A percentile compares a stretch with the other conserved stretches of the same genome.
Conservation (phyloP, 2,329 filamentous ascomycete species). For the Microthyrium microscopicum region DNA sequence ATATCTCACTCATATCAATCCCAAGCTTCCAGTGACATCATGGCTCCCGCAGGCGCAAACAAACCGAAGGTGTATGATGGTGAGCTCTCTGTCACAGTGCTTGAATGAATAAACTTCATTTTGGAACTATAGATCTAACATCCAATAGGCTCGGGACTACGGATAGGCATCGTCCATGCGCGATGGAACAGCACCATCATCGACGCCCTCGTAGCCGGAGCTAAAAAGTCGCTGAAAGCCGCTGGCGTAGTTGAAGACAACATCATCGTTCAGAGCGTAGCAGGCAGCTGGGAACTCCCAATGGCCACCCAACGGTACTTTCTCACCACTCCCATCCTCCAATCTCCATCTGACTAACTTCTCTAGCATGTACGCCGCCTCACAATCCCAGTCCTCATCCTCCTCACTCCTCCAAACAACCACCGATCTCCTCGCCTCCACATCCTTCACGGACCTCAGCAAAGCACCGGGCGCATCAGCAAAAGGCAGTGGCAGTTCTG, state of each 20-base stretch:
- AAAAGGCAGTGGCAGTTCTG: conserved; percentile 24
- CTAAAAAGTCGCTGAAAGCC: conserved; percentile 58
- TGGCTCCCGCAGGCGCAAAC: conserved; percentile 44
- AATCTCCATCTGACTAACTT: background rate
- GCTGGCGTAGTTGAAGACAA: conserved; percentile 76
- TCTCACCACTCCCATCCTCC: conserved; percentile 3
- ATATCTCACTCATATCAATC: no score
- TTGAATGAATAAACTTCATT: background rate
- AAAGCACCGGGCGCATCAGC: conserved; percentile 23
- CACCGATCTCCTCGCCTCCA: conserved; percentile 58
- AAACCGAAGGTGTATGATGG: conserved; percentile 40
- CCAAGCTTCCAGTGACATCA: conserved; percentile 24
- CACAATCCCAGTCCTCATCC: conserved; percentile 63
- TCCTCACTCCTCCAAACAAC: conserved; percentile 46
- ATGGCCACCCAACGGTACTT: conserved; percentile 70
- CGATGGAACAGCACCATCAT: conserved; percentile 90
- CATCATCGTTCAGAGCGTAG: conserved; percentile 77
- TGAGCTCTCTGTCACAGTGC: conserved; percentile 16
- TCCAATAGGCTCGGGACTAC: conserved; percentile 39
- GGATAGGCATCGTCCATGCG: conserved; percentile 89
- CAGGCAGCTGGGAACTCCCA: conserved; percentile 87
- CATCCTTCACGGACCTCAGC: conserved; percentile 49
- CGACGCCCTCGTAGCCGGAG: conserved; percentile 64
- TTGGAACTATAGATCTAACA: conserved; percentile 4
- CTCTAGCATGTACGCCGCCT: conserved; percentile 64